phyloP scores from a whole-genome alignment of 352 stramenopile species.

The Phytophthora quininea region DNA sequence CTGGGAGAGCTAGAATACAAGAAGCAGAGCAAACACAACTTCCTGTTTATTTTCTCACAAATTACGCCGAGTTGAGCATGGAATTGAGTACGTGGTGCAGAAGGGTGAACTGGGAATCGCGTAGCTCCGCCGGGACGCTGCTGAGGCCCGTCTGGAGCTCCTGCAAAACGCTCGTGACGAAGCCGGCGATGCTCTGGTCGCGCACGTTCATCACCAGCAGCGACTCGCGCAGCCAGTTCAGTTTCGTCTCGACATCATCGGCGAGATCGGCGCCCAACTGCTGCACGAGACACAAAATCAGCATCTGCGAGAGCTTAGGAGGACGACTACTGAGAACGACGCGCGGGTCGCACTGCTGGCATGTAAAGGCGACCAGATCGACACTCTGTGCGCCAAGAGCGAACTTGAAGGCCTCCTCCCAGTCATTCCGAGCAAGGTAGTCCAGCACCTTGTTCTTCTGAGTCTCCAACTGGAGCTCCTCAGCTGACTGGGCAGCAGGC shows the following conservation, averaged over 20 bases:
- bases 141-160: constrained; percentile 74
- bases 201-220: constrained; percentile 83
- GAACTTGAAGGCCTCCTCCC: constrained; percentile 86
- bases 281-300: constrained; percentile 86
- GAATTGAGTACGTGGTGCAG: constrained; percentile 89
- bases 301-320: constrained; percentile 83
- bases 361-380: constrained; percentile 71
- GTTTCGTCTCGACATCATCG: constrained; percentile 70
- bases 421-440: constrained; percentile 61
- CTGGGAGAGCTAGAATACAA: too few species aligned
- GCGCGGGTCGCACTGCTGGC: constrained; percentile 68
- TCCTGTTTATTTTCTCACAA: constrained; percentile 18
- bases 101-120: constrained; percentile 85
- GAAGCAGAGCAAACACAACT: too few species aligned
- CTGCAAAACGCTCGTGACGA: constrained; percentile 79
- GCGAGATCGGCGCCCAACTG: constrained; percentile 76
- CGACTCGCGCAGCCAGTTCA: constrained; percentile 81
- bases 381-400: constrained; percentile 81
- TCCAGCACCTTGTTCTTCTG: constrained; percentile 62
- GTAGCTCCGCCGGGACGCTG: constrained; percentile 55
- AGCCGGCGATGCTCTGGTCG: constrained; percentile 74
- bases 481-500: constrained; percentile 35
- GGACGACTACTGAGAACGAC: constrained; percentile 67
- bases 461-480: constrained; percentile 62
- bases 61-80: constrained; percentile 76